These are phyloP conservation scores for Shiraia sp. DNA, from an alignment of 2,329 filamentous ascomycete genomes.

Conservation along the genomic window DNA sequence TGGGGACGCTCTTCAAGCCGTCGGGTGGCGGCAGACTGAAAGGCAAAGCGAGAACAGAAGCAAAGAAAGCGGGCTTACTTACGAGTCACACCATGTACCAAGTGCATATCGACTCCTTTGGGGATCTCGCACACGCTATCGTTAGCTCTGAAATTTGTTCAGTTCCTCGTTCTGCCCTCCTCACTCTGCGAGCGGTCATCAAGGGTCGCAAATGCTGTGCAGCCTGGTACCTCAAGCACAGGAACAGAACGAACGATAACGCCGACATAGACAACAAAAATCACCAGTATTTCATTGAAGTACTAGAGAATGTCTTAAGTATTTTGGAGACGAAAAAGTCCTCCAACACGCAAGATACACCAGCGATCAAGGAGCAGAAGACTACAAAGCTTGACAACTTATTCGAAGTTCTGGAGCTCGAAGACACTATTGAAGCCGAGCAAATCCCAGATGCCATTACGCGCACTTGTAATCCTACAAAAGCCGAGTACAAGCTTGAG, in stretches of 20 bases:
- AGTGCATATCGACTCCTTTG: background rate
- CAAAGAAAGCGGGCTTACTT: background rate
- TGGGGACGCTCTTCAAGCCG: background rate
- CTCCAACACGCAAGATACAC: too few relatives aligned
- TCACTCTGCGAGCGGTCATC: constrained; percentile 6
- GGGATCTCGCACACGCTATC: constrained; percentile 5
- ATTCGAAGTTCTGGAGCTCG: background rate
- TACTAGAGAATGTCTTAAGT: background rate
- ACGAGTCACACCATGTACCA: background rate
- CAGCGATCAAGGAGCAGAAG: background rate
- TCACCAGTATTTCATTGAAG: constrained; percentile 6
- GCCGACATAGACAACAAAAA: background rate
- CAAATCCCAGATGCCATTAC: background rate
- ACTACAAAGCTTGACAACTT: background rate
- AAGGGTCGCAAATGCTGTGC: constrained; percentile 5
- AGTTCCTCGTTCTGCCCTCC: constrained; percentile 1
- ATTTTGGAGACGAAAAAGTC: background rate
- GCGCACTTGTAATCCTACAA: background rate
- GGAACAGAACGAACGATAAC: background rate
- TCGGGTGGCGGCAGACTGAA: background rate
- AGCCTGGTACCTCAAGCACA: background rate
- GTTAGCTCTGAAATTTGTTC: background rate
- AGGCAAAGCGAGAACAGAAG: constrained; percentile 1
- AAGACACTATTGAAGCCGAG: background rate
- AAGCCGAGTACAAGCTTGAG: constrained; percentile 6